Evolutionary conservation across 2,329 filamentous ascomycete species (phyloP), one percentile per base, ranked within the genome.

Genomic region (Aspergillus candidus): DNA sequence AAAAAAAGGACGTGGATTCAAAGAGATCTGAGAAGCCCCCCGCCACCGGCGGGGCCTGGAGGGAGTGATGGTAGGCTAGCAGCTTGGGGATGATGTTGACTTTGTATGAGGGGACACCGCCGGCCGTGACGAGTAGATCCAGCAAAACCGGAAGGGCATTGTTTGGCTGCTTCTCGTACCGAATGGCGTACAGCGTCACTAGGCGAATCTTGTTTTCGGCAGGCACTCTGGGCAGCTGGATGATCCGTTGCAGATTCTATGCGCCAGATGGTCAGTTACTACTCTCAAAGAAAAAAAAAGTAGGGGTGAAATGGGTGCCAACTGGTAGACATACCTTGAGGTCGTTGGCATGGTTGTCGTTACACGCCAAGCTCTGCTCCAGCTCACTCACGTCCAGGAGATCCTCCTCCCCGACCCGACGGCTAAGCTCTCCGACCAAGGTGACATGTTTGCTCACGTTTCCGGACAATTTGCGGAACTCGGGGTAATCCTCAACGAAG

Each of bases 361-460:
- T 96, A 68, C 94, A 98, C 38, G 91, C 93, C 43, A 98, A 72
- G 61, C 90, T 96, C 66, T 98, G 93, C 69, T 98, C 93, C 37
- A 97, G 76, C 71, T 98, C 93, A 67, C 89, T 95, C 45, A 97
- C 89, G 65, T 98, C 93, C n/a, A 98, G 75, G 32, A 98, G 69
- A 55, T 82, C 88, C 56, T 97, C 87, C 32, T 85, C 81, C 6
- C 85, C 86, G 11, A 98, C 90, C 44, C 87, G 81, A 45, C 91
- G 79, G 64, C 89, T 96, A 33, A 98, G 76, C 62, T 98, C 94
- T 1, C 89, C 89, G 15, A 98, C 93, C 15, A 98, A 73, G 0
- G 93, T 95, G 45, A 98, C 94, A 63, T 98, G 93, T 63, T 98
- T 98, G 71, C 90, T 97, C 42, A 98, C 93, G 56, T 98, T 98